These are phyloP conservation scores for Fraxinus latifolia DNA, from an alignment of 305 asterid genomes.

Conservation along the genomic window DNA sequence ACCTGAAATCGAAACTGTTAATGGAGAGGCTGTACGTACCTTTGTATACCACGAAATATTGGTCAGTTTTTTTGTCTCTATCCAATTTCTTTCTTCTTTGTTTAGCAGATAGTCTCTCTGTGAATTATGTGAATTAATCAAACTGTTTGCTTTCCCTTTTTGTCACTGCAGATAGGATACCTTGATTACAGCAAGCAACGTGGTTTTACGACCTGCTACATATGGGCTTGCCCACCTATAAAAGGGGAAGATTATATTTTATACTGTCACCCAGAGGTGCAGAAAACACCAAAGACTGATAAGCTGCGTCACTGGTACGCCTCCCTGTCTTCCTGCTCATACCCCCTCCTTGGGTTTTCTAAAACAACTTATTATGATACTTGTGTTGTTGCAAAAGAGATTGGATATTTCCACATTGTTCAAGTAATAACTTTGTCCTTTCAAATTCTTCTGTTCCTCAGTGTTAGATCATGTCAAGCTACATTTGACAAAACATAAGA, in stretches of 20 bases:
- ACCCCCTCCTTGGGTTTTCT: not conserved
- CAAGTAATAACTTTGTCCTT: not conserved
- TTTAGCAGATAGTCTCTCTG: slow-evolving; percentile 15
- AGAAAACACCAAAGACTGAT: slow-evolving; percentile 56
- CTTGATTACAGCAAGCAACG: slow-evolving; percentile 71
- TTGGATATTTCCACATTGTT: not conserved
- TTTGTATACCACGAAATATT: slow-evolving; percentile 71
- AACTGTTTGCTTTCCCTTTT: slow-evolving; percentile 10
- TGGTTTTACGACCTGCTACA: slow-evolving; percentile 66
- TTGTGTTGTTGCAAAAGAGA: not conserved
- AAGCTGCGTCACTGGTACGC: slow-evolving; percentile 62
- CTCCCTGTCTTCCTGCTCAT: not conserved
- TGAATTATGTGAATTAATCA: slow-evolving; percentile 18
- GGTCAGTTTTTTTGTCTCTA: slow-evolving; percentile 29
- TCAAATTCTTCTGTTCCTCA: not conserved
- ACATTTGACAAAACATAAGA: not conserved
- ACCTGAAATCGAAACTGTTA: slow-evolving; percentile 54
- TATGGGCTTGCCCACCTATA: slow-evolving; percentile 84
- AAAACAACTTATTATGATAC: not conserved
- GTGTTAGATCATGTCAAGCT: not conserved
- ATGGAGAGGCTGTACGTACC: slow-evolving; percentile 70
- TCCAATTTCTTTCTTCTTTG: not conserved
- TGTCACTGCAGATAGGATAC: slow-evolving; percentile 61
- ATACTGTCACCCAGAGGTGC: slow-evolving; percentile 73
- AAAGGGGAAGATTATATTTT: slow-evolving; percentile 76